These are phyloP conservation scores for Pythium volutum DNA, from an alignment of 352 stramenopile genomes.

Conservation along the genomic window DNA sequence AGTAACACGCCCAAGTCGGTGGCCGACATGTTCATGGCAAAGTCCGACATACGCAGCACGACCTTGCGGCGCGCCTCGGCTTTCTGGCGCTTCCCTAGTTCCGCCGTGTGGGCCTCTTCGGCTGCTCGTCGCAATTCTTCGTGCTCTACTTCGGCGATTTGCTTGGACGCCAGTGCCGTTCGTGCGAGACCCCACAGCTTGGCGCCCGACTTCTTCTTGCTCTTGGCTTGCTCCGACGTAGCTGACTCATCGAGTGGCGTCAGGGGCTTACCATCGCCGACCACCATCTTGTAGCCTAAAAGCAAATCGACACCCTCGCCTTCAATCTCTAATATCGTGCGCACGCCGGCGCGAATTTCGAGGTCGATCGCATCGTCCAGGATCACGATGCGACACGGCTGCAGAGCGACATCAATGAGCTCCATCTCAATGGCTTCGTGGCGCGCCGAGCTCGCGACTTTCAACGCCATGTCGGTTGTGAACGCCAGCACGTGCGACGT, in stretches of 20 bases:
- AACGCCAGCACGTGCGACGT: slow-evolving; percentile 82
- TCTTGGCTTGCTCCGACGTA: slow-evolving; percentile 23
- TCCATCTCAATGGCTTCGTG: slow-evolving; percentile 76
- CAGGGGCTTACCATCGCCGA: slow-evolving; percentile 37
- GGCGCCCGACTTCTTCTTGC: slow-evolving; percentile 8
- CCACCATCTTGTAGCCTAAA: slow-evolving; percentile 62
- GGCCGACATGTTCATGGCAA: slow-evolving; percentile 77
- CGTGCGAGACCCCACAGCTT: slow-evolving; percentile 65
- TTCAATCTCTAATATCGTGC: slow-evolving; percentile 83
- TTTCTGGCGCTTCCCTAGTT: slow-evolving; percentile 44
- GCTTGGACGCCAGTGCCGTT: slow-evolving; percentile 44
- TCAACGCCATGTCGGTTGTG: slow-evolving; percentile 69
- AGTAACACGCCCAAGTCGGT: slow-evolving; percentile 80
- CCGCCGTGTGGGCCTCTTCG: slow-evolving; percentile 14
- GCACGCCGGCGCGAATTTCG: slow-evolving; percentile 53
- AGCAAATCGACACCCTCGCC: slow-evolving; percentile 82
- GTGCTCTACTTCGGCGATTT: slow-evolving; percentile 63
- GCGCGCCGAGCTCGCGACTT: slow-evolving; percentile 50
- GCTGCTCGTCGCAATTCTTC: slow-evolving; percentile 38
- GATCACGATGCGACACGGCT: slow-evolving; percentile 67
- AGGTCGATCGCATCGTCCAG: slow-evolving; percentile 69
- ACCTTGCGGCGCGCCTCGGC: slow-evolving; percentile 56
- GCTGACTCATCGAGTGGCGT: not conserved
- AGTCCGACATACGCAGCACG: slow-evolving; percentile 81
- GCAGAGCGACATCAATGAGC: slow-evolving; percentile 74